phyloP scores from a whole-genome alignment of 2,329 filamentous ascomycete genomes.

The Colletotrichum sp. region DNA sequence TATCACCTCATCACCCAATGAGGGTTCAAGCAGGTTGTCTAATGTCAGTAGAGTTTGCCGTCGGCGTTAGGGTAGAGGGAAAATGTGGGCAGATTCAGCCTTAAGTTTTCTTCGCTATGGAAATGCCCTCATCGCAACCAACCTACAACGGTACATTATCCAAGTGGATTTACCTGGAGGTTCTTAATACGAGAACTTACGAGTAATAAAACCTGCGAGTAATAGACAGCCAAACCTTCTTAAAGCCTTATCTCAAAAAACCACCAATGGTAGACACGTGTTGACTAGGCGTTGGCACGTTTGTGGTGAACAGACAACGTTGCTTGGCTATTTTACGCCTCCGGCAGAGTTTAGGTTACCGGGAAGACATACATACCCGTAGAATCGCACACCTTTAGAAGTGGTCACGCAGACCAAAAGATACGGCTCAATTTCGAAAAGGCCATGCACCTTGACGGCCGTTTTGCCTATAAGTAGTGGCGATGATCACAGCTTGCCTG shows the following conservation, averaged over 20 bases:
- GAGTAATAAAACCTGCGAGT: accelerated
- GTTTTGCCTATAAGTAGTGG: background rate
- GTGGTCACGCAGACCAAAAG: background rate
- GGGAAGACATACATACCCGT: background rate
- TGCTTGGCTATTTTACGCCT: background rate
- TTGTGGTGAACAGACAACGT: background rate
- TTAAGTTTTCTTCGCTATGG: background rate
- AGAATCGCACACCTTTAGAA: background rate
- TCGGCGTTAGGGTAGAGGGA: background rate
- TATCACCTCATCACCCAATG: background rate
- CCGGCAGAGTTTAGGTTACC: background rate
- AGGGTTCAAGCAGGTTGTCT: background rate
- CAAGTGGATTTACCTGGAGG: background rate
- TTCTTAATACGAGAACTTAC: background rate
- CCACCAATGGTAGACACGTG: background rate
- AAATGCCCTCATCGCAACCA: background rate
- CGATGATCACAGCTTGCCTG: background rate
- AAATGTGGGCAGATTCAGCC: background rate
- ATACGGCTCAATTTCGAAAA: background rate
- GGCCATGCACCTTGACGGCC: background rate
- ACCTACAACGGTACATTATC: background rate
- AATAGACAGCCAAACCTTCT: background rate
- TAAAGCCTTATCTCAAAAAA: too few relatives aligned
- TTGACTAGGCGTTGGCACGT: background rate
- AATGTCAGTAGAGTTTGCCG: background rate